Base-by-base conservation (phyloP, 2,329 filamentous ascomycete genomes). In the Cryphonectria nitschkei region DNA sequence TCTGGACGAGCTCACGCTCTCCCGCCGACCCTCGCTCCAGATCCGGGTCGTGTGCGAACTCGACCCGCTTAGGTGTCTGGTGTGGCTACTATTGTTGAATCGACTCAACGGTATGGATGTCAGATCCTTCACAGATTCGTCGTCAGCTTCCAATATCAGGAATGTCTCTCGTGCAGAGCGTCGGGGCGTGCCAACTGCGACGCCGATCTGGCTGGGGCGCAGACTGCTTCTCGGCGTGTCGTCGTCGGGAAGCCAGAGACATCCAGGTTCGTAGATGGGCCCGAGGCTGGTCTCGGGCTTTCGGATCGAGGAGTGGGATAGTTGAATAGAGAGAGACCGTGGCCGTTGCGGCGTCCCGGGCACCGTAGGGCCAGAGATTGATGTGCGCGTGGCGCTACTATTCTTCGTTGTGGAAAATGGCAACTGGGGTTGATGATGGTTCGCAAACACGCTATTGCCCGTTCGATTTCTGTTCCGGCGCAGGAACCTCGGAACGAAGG, bases 401-500 rank as follows among this genome's bases (percentile, higher is more conserved):
- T 67, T 60, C 22, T 60, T 41, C 2, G 65, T 60, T 11, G 41
- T 37, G 22, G 41, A 68, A 26, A 68, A 43, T 34, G 64, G 67
- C 1, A 72, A 64, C 9, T 65, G 58, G n/a, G n/a, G 5, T 1
- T 62, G 29, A n/a, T 60, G 19, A 32, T 56, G 29, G 64, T 46
- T 43, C 22, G 39, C 64, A 63, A 61, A 63, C 32, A 41, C 34
- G 41, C 66, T 60, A 64, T 65, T 63, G 58, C 26, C 11, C 13
- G 22, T 16, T 6, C 13, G 54, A 8, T 5, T 32, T 19, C 14
- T 32, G 29, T 64, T n/a, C 14, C 6, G 43, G 50, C 70, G 70
- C 11, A 63, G 60, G 50, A 64, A 67, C 8, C 7, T 37, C 16
- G 76, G 75, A 2, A 76, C 34, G 9, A 77, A 70, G 11, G 72